Percentiles rank a stretch among this genome's conserved stretches.
phyloP scores from a whole-genome alignment of 768 basidiomycete species.

The Mycena leptocephala region DNA sequence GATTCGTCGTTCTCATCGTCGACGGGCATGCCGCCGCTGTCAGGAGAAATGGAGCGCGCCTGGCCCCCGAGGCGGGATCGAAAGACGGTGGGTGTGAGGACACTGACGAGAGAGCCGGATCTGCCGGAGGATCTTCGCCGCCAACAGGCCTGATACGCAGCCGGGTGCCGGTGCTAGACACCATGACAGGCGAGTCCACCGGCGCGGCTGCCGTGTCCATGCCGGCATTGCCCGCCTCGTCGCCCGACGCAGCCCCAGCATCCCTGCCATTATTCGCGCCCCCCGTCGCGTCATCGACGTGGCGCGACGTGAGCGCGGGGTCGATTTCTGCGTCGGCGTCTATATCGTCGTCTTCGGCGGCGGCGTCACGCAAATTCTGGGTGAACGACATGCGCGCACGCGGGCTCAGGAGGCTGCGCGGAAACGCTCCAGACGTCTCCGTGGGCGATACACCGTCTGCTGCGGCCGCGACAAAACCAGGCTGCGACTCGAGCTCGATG shows the following conservation, averaged over 20 bases:
- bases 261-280: constrained; percentile 50
- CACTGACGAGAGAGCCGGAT: constrained; percentile 20
- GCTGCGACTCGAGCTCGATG: constrained; percentile 69
- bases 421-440: constrained; percentile 58
- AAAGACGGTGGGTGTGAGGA: constrained; percentile 35
- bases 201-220: constrained; percentile 42
- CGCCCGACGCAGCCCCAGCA: constrained; percentile 57
- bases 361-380: constrained; percentile 65
- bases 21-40: constrained; percentile 24
- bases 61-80: not conserved
- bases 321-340: constrained; percentile 53
- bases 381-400: not conserved
- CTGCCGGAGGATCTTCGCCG: not conserved
- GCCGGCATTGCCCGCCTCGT: not conserved
- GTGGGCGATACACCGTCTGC: not conserved
- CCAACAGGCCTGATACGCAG: constrained; percentile 66
- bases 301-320: constrained; percentile 61
- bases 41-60: constrained; percentile 21
- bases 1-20: constrained; percentile 34
- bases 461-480: constrained; percentile 35
- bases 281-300: constrained; percentile 44
- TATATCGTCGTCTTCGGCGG: constrained; percentile 61
- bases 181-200: constrained; percentile 53
- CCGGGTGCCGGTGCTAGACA: constrained; percentile 65
- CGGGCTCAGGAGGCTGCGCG: constrained; percentile 62